Base-by-base conservation (phyloP, 345 rosid genomes). In the Melastoma malabathricum region DNA sequence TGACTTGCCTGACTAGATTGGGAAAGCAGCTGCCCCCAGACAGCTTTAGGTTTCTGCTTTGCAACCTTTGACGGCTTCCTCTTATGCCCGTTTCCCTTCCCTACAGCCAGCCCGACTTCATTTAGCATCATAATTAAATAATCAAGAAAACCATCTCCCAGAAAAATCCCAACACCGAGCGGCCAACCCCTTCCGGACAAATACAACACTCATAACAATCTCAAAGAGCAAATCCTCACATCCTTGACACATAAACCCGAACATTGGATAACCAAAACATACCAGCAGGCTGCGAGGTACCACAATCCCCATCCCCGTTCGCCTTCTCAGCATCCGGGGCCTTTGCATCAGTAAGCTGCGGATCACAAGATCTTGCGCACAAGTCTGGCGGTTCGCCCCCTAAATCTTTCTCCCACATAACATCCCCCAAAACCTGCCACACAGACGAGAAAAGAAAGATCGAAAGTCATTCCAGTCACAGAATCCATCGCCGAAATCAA, bases 21-120 rank as follows among this genome's bases (percentile, higher is more conserved):
- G 2, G 97, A 88, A 59, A 93, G 86, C 58, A 93, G 84, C 70
- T 82, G 82, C 31, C 78, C 99, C 97, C 97, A 93, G 14, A 90
- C 86, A 64, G 61, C 66, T 58, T 75, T 82, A 18, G 74, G 63
- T 62, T 47, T 62, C 51, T 55, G 53, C 52, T 74, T 80, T 6
- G 52, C 49, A 6, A 67, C 31, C 68, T 73, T 77, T 1, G 59
- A 31, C 12, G 71, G 64, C 71, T 73, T 77, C 69, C 73, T 79
- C 43, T 47, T 27, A 67, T 75, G 72, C 3, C 68, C 52, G 59
- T 70, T 79, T 55, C 73, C 38, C 58, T 68, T 79, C 65, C 68
- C 83, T 34, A 49, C 75, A 60, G 66, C 70, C 51, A 59, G 47
- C 2, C 48, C 62, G 51, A 69, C 20, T 52, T 75, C 89, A 63